Base-by-base conservation (phyloP, 176 grass and related monocot species). In the Avena sativa region DNA sequence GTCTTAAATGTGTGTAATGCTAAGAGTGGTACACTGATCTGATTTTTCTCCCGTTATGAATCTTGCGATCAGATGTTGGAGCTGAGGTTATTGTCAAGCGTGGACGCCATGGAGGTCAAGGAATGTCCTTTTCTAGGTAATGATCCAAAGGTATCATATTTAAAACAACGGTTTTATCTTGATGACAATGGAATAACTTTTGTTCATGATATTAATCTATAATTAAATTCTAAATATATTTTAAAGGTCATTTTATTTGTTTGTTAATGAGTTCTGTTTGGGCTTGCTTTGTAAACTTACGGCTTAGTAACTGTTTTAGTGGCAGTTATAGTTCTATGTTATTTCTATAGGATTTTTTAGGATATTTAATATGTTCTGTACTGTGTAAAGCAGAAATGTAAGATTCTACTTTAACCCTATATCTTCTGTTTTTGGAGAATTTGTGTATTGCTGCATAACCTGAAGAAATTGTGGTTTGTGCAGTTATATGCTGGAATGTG, bases 401-500 rank as follows among this genome's bases (percentile, higher is more conserved):
- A 21, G 12, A 72, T 30, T 57, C 14, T 78, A 52, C 6, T 71
- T 32, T 34, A 79, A 76, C 40, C 20, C 20, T 71, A 25, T 48
- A 30, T 2, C 2, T 70, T 71, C 30, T 51, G 1, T 1, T 81
- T 59, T 44, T 47, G 5, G 13, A 10, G 17, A 13, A 3, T 47
- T 53, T 89, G 25, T 56, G 77, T 86, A 15, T 83, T 9, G 15
- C 4, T 61, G 52, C 4, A 43, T 67, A 57, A 64, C 80, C 74
- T 85, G 58, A 90, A 50, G 48, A 59, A 83, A 3, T 62, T 84
- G 14, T 71, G 19, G 6, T 81, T 71, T 50, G 60, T 89, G 70
- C 86, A 98, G 93, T 90, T 98, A 69, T 92, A 98, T 8, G 88
- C 84, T 40, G 92, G 90, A 87, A 92, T 98, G 71, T 95, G 89